Evolutionary conservation across 371 early-diverging fungal species (phyloP).

Genomic region (Nematocida sp.): DNA sequence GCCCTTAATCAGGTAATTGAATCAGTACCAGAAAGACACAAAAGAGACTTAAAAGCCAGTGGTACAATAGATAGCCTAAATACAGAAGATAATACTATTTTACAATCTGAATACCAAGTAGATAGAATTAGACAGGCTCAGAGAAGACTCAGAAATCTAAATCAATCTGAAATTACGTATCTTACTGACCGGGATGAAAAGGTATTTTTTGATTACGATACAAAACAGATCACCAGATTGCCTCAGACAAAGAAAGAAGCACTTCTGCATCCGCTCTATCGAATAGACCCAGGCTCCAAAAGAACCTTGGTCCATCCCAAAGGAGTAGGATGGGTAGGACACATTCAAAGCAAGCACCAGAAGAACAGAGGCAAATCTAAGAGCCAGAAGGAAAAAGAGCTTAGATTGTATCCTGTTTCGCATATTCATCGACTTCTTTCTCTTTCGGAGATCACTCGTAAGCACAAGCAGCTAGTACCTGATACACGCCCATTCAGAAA

Average conservation of each 20-base stretch:
- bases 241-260: slow-evolving; percentile 25
- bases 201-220: slow-evolving; percentile 15
- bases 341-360: background rate
- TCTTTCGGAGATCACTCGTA: background rate
- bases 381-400: background rate
- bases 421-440: slow-evolving; percentile 17
- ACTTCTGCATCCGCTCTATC: slow-evolving; percentile 18
- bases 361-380: background rate
- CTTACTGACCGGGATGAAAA: too few species aligned
- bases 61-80: too few species aligned
- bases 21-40: background rate
- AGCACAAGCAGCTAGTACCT: background rate
- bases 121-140: too few species aligned
- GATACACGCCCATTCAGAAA: slow-evolving; percentile 2
- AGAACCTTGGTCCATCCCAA: slow-evolving; percentile 26
- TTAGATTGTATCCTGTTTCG: slow-evolving; percentile 23
- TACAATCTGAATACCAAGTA: too few species aligned
- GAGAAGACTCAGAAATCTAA: too few species aligned
- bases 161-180: too few species aligned
- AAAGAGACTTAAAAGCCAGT: too few species aligned
- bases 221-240: background rate
- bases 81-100: too few species aligned
- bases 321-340: slow-evolving; percentile 14
- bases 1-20: background rate
- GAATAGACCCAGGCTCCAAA: background rate